Base-by-base conservation (phyloP, 2,329 filamentous ascomycete genomes). In the Botrytis hyacinthi region DNA sequence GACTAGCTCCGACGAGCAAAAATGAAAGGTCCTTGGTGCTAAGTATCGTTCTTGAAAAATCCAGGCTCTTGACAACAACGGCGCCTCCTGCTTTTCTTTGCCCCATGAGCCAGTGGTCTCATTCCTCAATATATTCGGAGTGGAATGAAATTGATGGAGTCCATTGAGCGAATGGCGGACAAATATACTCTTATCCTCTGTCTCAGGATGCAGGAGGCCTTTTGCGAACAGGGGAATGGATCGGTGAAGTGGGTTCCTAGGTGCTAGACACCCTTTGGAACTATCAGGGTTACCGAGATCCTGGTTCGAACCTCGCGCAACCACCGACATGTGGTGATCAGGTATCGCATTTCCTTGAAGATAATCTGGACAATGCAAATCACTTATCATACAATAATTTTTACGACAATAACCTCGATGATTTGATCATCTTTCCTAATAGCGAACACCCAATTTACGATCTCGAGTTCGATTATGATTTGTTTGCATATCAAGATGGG, bases 21-120 rank as follows among this genome's bases (percentile, higher is more conserved):
- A 37, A 22, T 61, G 29, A 22, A 70, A 70, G 18, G 40, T 70
- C 46, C 29, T 46, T 8, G 68, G 68, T 26, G 68, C 68, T 70
- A 48, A 40, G 35, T 46, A 46, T 60, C 29, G 29, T 59, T 70
- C 54, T 70, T 70, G 67, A 7, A 46, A 70, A 16, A n/a, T 35
- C 68, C 54, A 70, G 22, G 40, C 54, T 70, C 68, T 61, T 20
- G 18, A 22, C 10, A 48, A 26, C 6, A 61, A 46, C 48, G 68
- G 40, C 10, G 54, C 51, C 40, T 42, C 67, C 4, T 29, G 35
- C 35, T 35, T 35, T 20, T 65, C n/a, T 42, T 48, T 22, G 10
- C 32, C 18, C 18, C 9, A 48, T 65, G 18, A 65, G 14, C 10
- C 20, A 16, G 9, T 12, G 10, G n/a, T 46, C 12, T 35, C 20